Conservation (phyloP, 495 filamentous ascomycete species). For the Saxophila tyrrhenica region DNA sequence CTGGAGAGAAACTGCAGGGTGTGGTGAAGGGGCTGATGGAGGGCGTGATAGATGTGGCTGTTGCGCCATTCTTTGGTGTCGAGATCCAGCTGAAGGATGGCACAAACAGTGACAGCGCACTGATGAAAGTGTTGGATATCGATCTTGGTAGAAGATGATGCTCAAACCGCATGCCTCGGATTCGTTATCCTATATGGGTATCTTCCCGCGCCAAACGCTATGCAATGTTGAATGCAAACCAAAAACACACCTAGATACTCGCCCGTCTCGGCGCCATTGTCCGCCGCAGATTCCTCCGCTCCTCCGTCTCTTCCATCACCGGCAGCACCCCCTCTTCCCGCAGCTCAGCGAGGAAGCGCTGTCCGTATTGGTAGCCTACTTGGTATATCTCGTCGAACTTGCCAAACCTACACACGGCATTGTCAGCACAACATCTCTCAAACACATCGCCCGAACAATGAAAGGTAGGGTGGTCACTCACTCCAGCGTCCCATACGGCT, state of each 20-base stretch:
- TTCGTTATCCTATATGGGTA: too few species aligned
- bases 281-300: conserved; percentile 75
- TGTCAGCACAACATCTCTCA: too few species aligned
- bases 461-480: too few species aligned
- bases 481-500: conserved; percentile 84
- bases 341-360: conserved; percentile 60
- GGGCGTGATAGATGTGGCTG: conserved; percentile 54
- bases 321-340: conserved; percentile 65
- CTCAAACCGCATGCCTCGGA: background rate
- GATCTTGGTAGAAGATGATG: conserved; percentile 44
- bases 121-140: conserved; percentile 49
- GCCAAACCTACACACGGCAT: too few species aligned
- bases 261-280: conserved; percentile 90
- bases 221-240: conserved; percentile 2
- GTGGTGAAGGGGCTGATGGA: conserved; percentile 68
- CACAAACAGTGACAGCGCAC: conserved; percentile 25
- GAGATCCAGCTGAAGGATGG: conserved; percentile 23
- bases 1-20: conserved; percentile 57
- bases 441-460: too few species aligned
- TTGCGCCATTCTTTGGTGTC: conserved; percentile 49
- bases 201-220: conserved; percentile 6
- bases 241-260: conserved; percentile 52
- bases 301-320: conserved; percentile 61
- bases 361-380: conserved; percentile 77
- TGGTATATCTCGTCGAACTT: conserved; percentile 96